A percentile compares a stretch with the other conserved stretches of the same genome.
phyloP scores from a whole-genome alignment of 345 rosid species.

The Citrus sp. region DNA sequence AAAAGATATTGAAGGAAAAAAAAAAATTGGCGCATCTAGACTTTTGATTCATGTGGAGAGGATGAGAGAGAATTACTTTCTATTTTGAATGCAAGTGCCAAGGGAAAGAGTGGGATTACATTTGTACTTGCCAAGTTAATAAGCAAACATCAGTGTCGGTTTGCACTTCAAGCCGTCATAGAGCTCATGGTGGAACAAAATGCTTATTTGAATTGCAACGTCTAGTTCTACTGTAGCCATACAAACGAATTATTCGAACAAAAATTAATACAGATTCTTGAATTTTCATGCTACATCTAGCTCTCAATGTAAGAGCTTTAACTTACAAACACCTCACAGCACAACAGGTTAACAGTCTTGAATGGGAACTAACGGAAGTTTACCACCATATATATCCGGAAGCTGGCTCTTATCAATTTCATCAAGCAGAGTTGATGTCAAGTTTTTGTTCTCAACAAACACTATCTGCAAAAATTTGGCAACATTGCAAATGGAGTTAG shows the following conservation, averaged over 20 bases:
- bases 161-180: not conserved
- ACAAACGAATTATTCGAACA: too few species aligned
- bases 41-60: not conserved
- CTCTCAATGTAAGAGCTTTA: not conserved
- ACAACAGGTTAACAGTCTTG: conserved; percentile 39
- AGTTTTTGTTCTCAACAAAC: conserved; percentile 75
- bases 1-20: not conserved
- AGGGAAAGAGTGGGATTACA: not conserved
- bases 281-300: not conserved
- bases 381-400: conserved; percentile 77
- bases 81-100: not conserved
- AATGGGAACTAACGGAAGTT: conserved; percentile 57
- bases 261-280: not conserved
- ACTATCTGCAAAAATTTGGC: conserved; percentile 46
- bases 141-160: not conserved
- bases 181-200: not conserved
- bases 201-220: not conserved
- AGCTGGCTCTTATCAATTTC: conserved; percentile 85
- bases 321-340: not conserved
- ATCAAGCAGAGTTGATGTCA: conserved; percentile 50
- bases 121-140: not conserved
- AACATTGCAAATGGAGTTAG: not conserved
- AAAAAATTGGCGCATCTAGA: not conserved
- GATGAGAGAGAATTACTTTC: too few species aligned
- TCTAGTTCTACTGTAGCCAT: not conserved